Conservation (phyloP, 164 flowering plant species). For the Magnolia officinalis region DNA sequence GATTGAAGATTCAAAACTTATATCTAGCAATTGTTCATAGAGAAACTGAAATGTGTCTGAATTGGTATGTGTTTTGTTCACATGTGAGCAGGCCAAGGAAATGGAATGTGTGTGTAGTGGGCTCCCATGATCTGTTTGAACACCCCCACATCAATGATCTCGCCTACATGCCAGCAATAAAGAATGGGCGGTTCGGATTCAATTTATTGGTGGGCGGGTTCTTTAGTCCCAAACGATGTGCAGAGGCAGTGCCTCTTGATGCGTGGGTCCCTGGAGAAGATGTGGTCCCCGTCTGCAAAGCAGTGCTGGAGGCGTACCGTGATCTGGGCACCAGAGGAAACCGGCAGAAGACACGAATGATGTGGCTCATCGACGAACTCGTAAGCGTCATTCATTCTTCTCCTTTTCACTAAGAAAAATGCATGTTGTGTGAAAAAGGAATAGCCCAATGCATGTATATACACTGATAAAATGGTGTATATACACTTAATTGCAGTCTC, state of each 20-base stretch:
- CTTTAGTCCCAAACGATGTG: conserved; percentile 89
- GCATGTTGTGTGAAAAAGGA: background rate
- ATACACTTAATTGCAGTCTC: background rate
- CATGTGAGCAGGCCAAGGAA: conserved; percentile 72
- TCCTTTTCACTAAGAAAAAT: background rate
- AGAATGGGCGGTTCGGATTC: conserved; percentile 81
- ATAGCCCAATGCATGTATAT: background rate
- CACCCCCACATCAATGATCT: conserved; percentile 99
- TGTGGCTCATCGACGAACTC: conserved; percentile 98
- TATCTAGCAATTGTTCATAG: no score
- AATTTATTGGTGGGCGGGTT: conserved; percentile 93
- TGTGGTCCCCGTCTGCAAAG: conserved; percentile 66
- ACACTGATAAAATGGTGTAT: background rate
- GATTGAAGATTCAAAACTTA: no score
- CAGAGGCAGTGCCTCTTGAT: conserved; percentile 89
- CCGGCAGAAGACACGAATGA: conserved; percentile 91
- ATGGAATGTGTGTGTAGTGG: conserved; percentile 95
- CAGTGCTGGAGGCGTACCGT: conserved; percentile 77
- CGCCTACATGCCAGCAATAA: conserved; percentile 92
- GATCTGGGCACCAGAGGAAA: conserved; percentile 90
- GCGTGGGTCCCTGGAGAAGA: conserved; percentile 91
- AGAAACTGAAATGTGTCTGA: no score
- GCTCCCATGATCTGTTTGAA: conserved; percentile 90
- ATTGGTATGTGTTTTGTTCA: background rate
- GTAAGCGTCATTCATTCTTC: conserved; percentile 37